phyloP scores from a whole-genome alignment of 164 flowering plant species.

The Saururus chinensis region DNA sequence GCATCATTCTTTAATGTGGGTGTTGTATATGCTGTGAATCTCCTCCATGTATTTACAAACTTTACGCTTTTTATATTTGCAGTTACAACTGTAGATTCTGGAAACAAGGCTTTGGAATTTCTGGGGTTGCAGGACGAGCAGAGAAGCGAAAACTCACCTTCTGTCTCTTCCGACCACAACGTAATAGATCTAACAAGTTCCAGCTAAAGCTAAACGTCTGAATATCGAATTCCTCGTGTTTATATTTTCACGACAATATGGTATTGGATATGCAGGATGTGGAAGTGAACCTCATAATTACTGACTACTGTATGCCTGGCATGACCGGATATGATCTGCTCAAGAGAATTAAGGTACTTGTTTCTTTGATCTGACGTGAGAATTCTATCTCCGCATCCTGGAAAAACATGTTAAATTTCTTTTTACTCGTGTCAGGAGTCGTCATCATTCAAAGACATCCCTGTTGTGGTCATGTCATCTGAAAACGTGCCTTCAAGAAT shows the following conservation, averaged over 20 bases:
- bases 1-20: too few species aligned
- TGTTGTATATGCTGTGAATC: too few species aligned
- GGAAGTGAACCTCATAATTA: constrained; percentile 32
- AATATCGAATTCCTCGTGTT: background rate
- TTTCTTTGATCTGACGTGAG: background rate
- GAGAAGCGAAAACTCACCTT: constrained; percentile 2
- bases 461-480: constrained; percentile 95
- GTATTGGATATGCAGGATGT: constrained; percentile 16
- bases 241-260: too few species aligned
- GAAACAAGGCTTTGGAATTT: constrained; percentile 34
- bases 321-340: constrained; percentile 48
- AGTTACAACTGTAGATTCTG: constrained; percentile 44
- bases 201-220: too few species aligned
- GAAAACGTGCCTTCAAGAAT: constrained; percentile 88
- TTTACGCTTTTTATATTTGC: constrained; percentile 4
- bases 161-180: constrained; percentile 10
- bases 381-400: background rate
- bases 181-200: background rate
- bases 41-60: too few species aligned
- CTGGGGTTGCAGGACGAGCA: constrained; percentile 26
- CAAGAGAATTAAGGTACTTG: constrained; percentile 31
- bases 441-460: constrained; percentile 61
- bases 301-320: constrained; percentile 49
- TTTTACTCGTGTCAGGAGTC: constrained; percentile 44
- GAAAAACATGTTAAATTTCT: background rate